These are phyloP conservation scores for Ceratobasidium sp. DNA, from an alignment of 1,284 basidiomycete genomes.

Conservation along the genomic window DNA sequence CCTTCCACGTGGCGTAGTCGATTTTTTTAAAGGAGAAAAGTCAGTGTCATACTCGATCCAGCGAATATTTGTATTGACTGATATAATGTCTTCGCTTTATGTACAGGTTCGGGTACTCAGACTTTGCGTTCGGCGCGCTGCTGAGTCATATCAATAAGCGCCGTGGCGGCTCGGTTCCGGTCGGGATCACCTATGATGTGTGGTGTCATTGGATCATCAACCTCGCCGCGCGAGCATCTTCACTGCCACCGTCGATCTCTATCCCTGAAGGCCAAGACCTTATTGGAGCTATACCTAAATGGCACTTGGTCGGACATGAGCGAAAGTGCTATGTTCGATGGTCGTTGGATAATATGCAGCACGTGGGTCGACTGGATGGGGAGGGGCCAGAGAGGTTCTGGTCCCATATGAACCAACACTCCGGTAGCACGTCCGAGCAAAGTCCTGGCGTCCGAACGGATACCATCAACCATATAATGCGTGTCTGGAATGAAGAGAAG, in stretches of 20 bases:
- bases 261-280: not conserved
- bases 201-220: conserved; percentile 14
- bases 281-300: conserved; percentile 12
- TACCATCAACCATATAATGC: not conserved
- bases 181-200: conserved; percentile 22
- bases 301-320: conserved; percentile 1
- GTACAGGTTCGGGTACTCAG: not conserved
- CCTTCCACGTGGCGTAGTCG: not conserved
- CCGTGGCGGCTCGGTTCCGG: not conserved
- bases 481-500: conserved; percentile 8
- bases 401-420: not conserved
- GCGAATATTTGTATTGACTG: too few species aligned
- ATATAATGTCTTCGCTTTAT: too few species aligned
- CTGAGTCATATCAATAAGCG: not conserved
- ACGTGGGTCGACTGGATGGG: conserved; percentile 1
- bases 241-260: not conserved
- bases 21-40: conserved; percentile 7
- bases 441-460: not conserved
- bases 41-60: not conserved
- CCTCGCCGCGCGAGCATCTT: not conserved
- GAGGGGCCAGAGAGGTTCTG: not conserved
- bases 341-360: not conserved
- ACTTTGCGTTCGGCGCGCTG: not conserved
- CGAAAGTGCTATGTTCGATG: not conserved
- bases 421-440: conserved; percentile 14